Conservation (phyloP, 2,329 filamentous ascomycete species). For the Cercospora sesami region DNA sequence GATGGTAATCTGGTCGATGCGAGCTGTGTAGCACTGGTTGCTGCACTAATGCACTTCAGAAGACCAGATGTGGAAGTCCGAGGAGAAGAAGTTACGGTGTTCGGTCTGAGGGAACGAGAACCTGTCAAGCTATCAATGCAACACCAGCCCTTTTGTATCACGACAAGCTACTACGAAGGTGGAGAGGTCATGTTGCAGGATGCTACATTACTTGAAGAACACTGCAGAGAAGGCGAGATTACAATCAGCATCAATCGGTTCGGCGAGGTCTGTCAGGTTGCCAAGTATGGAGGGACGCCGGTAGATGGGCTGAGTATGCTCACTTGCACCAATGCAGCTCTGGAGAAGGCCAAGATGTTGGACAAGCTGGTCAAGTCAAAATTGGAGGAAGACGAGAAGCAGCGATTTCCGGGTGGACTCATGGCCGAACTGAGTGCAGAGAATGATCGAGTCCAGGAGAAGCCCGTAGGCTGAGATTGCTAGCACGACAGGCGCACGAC, state of each 20-base stretch:
- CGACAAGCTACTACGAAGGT: constrained; percentile 77
- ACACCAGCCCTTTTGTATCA: constrained; percentile 88
- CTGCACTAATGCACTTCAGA: constrained; percentile 85
- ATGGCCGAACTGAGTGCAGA: constrained; percentile 79
- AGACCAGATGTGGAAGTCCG: constrained; percentile 86
- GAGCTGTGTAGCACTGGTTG: constrained; percentile 81
- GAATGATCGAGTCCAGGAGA: constrained; percentile 58
- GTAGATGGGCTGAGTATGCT: constrained; percentile 78
- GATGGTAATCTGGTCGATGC: constrained; percentile 89
- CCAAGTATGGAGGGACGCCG: constrained; percentile 82
- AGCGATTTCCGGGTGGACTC: constrained; percentile 74
- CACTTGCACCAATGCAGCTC: constrained; percentile 70
- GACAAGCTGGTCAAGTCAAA: constrained; percentile 70
- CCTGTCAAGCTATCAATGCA: constrained; percentile 87
- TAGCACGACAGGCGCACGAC: neutral
- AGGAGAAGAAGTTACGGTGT: constrained; percentile 80
- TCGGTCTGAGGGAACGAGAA: constrained; percentile 79
- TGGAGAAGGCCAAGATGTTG: constrained; percentile 78
- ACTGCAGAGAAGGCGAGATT: constrained; percentile 69
- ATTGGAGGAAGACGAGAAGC: constrained; percentile 74
- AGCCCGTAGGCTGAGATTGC: constrained; percentile 13
- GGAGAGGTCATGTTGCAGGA: constrained; percentile 73
- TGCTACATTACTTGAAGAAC: constrained; percentile 72
- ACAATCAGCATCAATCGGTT: constrained; percentile 85
- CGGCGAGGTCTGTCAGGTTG: constrained; percentile 86